Evolutionary conservation across 2,329 filamentous ascomycete species (phyloP), one percentile per base, ranked within the genome.

Genomic region (Colletotrichum tabaci): DNA sequence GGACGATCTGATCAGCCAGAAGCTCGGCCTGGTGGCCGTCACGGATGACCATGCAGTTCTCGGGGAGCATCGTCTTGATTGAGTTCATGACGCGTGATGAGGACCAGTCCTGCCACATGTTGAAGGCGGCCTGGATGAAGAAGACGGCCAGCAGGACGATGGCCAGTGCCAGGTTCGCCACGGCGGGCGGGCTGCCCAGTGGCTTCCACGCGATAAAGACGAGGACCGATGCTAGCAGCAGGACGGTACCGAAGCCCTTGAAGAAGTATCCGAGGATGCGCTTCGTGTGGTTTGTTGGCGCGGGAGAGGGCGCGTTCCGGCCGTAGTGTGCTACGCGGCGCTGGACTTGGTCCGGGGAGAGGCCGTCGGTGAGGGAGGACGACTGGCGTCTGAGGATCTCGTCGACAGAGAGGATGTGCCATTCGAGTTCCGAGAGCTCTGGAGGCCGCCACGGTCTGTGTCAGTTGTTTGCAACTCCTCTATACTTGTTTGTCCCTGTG

Each of bases 181-280:
- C 76, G 0, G 90, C 87, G 3, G 93, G 92, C 4, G 93, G 93
- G 12, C 92, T 77, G 5, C 93, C 93, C 0, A 95, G 87, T 0
- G 93, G 93, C 74, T 89, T 91, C 92, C 93, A 95, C 3, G 92
- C 90, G 69, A 95, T 83, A 76, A 95, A 94, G 61, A 95, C 93
- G 3, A 95, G 86, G 46, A 95, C 87, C 23, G 88, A 85, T 21
- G 92, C 93, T 2, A 91, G 77, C 8, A 95, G 86, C 4, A 95
- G 85, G 61, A 96, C 89, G 1, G 89, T 86, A 2, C 93, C 93
- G 75, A 95, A 96, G 1, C 93, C 93, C 74, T 91, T 91, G 82
- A 94, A 94, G 76, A 95, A 90, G 80, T 95, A 95, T 21, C 88
- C 88, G 44, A 91, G 81, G 6, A 90, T 86, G 72, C 89, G 89